Percentiles rank a stretch among this genome's conserved stretches.
phyloP scores from a whole-genome alignment of 1,284 basidiomycete genomes.

The Cystobasidium slooffiae region DNA sequence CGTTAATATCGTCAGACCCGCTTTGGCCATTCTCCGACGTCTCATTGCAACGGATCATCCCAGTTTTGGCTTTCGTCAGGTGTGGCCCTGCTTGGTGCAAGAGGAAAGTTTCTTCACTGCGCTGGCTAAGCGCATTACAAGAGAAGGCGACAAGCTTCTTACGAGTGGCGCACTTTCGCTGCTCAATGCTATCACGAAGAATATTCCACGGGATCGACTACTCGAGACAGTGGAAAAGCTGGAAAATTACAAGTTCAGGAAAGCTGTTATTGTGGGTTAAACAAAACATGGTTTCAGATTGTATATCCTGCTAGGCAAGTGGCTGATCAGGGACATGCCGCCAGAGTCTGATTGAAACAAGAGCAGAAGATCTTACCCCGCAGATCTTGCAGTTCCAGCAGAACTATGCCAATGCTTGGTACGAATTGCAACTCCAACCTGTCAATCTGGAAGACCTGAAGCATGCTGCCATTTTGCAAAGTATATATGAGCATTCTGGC shows the following conservation, averaged over 20 bases:
- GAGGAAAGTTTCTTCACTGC: constrained; percentile 54
- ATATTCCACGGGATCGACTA: constrained; percentile 75
- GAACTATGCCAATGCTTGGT: constrained; percentile 78
- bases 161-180: constrained; percentile 66
- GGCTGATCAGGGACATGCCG: background rate
- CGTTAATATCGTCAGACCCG: constrained; percentile 95
- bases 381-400: constrained; percentile 91
- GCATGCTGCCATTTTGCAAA: constrained; percentile 22
- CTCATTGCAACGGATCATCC: constrained; percentile 68
- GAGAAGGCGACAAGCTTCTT: constrained; percentile 51
- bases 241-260: constrained; percentile 77
- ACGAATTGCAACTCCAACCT: constrained; percentile 69
- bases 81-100: constrained; percentile 42
- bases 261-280: constrained; percentile 75
- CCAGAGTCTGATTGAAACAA: constrained; percentile 84
- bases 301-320: too few species aligned
- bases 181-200: constrained; percentile 81
- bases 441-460: background rate
- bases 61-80: constrained; percentile 65
- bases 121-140: constrained; percentile 53
- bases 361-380: constrained; percentile 80
- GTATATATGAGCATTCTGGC: constrained; percentile 19
- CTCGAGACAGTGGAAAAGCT: constrained; percentile 76
- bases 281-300: constrained; percentile 29
- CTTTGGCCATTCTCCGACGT: constrained; percentile 88